phyloP scores from a whole-genome alignment of 139 green algal genomes.

The Dunaliella primolecta region DNA sequence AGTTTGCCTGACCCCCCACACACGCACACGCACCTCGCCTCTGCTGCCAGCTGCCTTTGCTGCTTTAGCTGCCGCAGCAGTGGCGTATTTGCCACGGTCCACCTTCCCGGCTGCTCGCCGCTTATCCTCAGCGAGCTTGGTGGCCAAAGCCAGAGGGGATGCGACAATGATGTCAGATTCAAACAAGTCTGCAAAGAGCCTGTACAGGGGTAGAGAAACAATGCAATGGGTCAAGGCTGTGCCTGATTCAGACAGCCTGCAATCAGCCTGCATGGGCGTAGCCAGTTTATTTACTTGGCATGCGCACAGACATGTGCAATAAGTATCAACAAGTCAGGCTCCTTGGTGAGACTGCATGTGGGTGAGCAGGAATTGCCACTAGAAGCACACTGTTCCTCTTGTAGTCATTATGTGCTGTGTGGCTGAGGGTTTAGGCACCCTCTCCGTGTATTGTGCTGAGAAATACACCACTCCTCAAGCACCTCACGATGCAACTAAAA shows the following conservation, averaged over 20 bases:
- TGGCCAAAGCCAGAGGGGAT: slow-evolving; percentile 87
- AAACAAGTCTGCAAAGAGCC: slow-evolving; percentile 84
- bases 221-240: background rate
- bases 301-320: background rate
- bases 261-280: no score
- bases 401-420: no score
- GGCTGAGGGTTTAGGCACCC: no score
- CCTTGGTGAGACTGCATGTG: no score
- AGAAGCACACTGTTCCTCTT: no score
- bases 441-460: no score
- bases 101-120: slow-evolving; percentile 5
- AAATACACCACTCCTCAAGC: no score
- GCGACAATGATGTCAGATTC: slow-evolving; percentile 91
- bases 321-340: no score
- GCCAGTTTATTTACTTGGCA: background rate
- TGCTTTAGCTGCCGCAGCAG: background rate
- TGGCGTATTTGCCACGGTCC: background rate
- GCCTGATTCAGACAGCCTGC: background rate
- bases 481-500: no score
- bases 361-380: no score
- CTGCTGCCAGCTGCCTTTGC: slow-evolving; percentile 5
- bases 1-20: no score
- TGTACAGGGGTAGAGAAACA: background rate
- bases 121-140: slow-evolving; percentile 56
- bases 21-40: slow-evolving; percentile 1